Base-by-base conservation (phyloP, 495 filamentous ascomycete species). In the Penicillium daleae region DNA sequence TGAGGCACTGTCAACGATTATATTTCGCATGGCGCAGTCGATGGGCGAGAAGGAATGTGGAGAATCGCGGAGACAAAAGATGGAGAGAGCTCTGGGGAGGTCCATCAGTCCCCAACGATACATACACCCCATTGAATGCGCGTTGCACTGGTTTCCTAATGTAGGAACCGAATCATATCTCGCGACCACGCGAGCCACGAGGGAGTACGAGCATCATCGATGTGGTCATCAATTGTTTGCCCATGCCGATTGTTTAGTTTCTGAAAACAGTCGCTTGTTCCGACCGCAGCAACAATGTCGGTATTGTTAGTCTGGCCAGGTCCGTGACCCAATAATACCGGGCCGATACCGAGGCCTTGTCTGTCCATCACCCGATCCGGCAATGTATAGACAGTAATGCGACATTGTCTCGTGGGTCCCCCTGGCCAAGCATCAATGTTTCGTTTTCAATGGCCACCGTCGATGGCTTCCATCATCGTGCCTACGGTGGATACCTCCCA, bases 321-420 rank as follows among this genome's bases (percentile, higher is more conserved):
- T 12, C 33, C 33, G 33, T 35, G 13, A 12, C 33, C 10, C 33
- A 1, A 35, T 12, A 35, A 48, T 62, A 58, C 60, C 56, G 60
- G 59, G 49, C 37, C 21, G 48, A 35, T 61, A 59, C 63, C 59
- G 59, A 59, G 55, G 17, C 15, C 27, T 12, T 35, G 2, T 33
- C 33, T 35, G 29, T 56, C 52, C 39, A 26, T 26, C 50, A 40
- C 65, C 65, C 60, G 54, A 71, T 71, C 68, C 63, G 65, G 65
- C 44, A 40, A 55, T 33, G 33, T 60, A 26, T 59, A 61, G 57
- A 48, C 56, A 60, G 50, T 39, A 62, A 67, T 72, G 62, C 32
- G 37, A 67, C 67, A 59, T 57, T 67, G 55, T 32, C 44, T 33
- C 31, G 21, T 37, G 24, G 15, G 57, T 33, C 56, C 60, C 24